A percentile compares a stretch with the other conserved stretches of the same genome.
These are phyloP conservation scores for Crithidia expoeki DNA, from an alignment of 208 protist species.

Conservation along the genomic window DNA sequence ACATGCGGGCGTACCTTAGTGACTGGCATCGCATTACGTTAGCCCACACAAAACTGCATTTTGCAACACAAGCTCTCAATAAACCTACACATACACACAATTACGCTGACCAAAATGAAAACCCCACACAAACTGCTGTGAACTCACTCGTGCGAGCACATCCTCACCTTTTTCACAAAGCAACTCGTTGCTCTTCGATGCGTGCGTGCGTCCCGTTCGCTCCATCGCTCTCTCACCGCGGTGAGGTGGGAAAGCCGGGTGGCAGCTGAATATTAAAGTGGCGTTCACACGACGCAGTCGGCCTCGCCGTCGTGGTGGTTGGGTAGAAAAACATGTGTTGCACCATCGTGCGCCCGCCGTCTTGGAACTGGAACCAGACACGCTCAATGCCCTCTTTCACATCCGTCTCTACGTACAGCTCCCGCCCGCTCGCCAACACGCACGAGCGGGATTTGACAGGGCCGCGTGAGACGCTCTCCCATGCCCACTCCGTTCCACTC, in stretches of 20 bases:
- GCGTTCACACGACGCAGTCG: slow-evolving; percentile 38
- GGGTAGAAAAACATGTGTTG: slow-evolving; percentile 46
- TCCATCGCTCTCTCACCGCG: neutral
- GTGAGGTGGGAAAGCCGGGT: slow-evolving; percentile 17
- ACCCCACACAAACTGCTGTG: too few relatives aligned
- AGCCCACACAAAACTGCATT: too few relatives aligned
- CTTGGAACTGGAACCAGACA: slow-evolving; percentile 41
- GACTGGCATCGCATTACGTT: too few relatives aligned
- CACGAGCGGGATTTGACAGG: slow-evolving; percentile 42
- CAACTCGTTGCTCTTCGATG: too few relatives aligned
- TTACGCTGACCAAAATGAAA: too few relatives aligned
- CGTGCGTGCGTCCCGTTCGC: too few relatives aligned
- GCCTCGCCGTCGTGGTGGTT: slow-evolving; percentile 13
- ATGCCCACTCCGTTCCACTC: slow-evolving; percentile 38
- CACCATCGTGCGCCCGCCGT: slow-evolving; percentile 42
- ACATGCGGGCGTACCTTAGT: too few relatives aligned
- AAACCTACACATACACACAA: too few relatives aligned
- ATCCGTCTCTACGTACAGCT: slow-evolving; percentile 55
- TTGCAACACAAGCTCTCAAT: too few relatives aligned
- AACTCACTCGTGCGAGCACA: too few relatives aligned
- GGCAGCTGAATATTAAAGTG: slow-evolving; percentile 33
- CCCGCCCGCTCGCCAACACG: slow-evolving; percentile 38
- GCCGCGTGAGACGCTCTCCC: slow-evolving; percentile 41
- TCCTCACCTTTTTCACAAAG: too few relatives aligned
- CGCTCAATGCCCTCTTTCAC: slow-evolving; percentile 46